Percentiles rank a stretch among this genome's conserved stretches.
phyloP scores from a whole-genome alignment of 129 eudicot genomes.

The Daucus carota region DH1_v3.0 NC_030381.2:19380001-19380500 shows the following conservation, averaged over 20 bases:
- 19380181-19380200: constrained; percentile 20
- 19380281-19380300: constrained; percentile 38
- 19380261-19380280: constrained; percentile 22
- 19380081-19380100: constrained; percentile 26
- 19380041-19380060: constrained; percentile 48
- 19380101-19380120: constrained; percentile 55
- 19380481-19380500: constrained; percentile 43
- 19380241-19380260: constrained; percentile 42
- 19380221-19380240: constrained; percentile 27
- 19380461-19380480: constrained; percentile 41
- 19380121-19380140: constrained; percentile 50
- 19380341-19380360: constrained; percentile 40
- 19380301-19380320: constrained; percentile 47
- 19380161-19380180: constrained; percentile 31
- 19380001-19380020: constrained; percentile 34
- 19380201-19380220: constrained; percentile 39
- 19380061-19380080: constrained; percentile 24
- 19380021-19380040: constrained; percentile 33
- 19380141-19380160: constrained; percentile 48
- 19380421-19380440: constrained; percentile 46
- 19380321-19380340: constrained; percentile 59
- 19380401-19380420: constrained; percentile 32
- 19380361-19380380: constrained; percentile 32
- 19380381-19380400: constrained; percentile 30
- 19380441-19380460: constrained; percentile 44